phyloP scores from a whole-genome alignment of 2,329 filamentous ascomycete genomes.

The Bipolaris sorokiniana region DNA sequence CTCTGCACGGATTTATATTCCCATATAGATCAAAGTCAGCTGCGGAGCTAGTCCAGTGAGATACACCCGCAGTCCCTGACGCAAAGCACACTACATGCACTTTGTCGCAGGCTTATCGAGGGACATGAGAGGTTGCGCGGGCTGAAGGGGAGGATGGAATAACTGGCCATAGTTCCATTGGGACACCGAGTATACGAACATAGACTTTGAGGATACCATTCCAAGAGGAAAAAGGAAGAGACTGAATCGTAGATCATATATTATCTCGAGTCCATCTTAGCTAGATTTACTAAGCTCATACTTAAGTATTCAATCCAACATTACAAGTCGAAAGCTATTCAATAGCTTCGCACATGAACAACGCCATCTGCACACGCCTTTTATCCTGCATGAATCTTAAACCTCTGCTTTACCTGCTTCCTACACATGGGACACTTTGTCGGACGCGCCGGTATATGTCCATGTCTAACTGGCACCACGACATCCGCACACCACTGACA shows the following conservation, averaged over 20 bases:
- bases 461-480: constrained; percentile 53
- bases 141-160: background rate
- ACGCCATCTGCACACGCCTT: background rate
- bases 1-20: background rate
- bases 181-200: background rate
- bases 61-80: background rate
- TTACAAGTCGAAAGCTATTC: background rate
- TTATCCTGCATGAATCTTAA: constrained; percentile 43
- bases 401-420: constrained; percentile 54
- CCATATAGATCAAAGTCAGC: background rate
- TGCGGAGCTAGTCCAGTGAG: background rate
- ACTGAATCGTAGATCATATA: too few relatives aligned
- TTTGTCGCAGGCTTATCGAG: background rate
- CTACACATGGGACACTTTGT: constrained; percentile 56
- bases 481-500: constrained; percentile 62
- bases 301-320: background rate
- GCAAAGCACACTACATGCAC: background rate
- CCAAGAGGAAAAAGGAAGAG: too few relatives aligned
- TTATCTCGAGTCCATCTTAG: too few relatives aligned
- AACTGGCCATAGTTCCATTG: background rate
- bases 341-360: background rate
- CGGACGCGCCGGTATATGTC: constrained; percentile 48
- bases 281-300: too few relatives aligned
- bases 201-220: too few relatives aligned
- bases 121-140: background rate